Evolutionary conservation across 352 stramenopile species (phyloP).

Genomic region (Phytophthora constricta): DNA sequence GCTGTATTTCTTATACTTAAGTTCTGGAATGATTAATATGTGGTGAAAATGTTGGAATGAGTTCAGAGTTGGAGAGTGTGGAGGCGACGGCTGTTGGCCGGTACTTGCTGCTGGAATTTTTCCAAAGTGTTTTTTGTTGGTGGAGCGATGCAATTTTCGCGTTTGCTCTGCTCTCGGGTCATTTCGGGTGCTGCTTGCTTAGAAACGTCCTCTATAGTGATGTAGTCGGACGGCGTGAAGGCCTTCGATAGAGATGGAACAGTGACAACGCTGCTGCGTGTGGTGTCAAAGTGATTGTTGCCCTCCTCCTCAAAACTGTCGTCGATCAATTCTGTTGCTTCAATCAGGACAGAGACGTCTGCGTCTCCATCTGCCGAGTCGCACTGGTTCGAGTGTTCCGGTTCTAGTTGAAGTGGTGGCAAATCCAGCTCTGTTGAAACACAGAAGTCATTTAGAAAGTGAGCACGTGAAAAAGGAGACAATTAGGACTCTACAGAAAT

Average conservation of each 20-base stretch:
- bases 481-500: not conserved
- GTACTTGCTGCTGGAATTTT: slow-evolving; percentile 64
- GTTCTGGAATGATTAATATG: too few relatives aligned
- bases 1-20: too few relatives aligned
- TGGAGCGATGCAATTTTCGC: slow-evolving; percentile 7
- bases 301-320: slow-evolving; percentile 9
- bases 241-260: slow-evolving; percentile 11
- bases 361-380: slow-evolving; percentile 35
- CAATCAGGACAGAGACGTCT: slow-evolving; percentile 4
- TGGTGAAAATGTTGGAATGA: too few relatives aligned
- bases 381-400: slow-evolving; percentile 61
- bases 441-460: not conserved
- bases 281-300: slow-evolving; percentile 33
- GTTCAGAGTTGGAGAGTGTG: slow-evolving; percentile 15
- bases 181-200: slow-evolving; percentile 32
- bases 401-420: slow-evolving; percentile 26
- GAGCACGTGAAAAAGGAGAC: not conserved
- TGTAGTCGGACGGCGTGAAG: slow-evolving; percentile 23
- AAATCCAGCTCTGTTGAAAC: slow-evolving; percentile 37
- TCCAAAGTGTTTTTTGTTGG: slow-evolving; percentile 36
- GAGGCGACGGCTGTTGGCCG: slow-evolving; percentile 44
- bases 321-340: slow-evolving; percentile 19
- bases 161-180: slow-evolving; percentile 4
- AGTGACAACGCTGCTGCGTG: not conserved
- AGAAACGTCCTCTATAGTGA: too few relatives aligned